Percentiles rank a stretch among this genome's conserved stretches.
These are phyloP conservation scores for Umbelopsis isabellina DNA, from an alignment of 192 early-diverging fungal species.

Conservation along the genomic window DNA sequence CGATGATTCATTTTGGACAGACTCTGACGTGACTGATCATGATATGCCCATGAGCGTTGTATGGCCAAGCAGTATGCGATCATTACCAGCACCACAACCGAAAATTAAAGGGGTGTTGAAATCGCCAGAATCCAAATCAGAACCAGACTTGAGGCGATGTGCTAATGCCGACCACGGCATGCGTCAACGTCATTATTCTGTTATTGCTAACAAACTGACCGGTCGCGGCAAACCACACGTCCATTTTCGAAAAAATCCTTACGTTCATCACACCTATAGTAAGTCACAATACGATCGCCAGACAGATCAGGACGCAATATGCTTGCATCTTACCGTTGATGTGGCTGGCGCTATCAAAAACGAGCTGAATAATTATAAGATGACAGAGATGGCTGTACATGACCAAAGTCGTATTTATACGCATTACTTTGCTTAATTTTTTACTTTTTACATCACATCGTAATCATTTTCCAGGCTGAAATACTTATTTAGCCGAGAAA, in stretches of 20 bases:
- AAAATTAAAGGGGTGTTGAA: constrained; percentile 4
- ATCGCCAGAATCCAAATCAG: not conserved
- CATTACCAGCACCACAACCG: not conserved
- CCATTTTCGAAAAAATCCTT: constrained; percentile 48
- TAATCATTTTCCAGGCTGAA: not conserved
- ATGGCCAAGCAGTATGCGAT: no score
- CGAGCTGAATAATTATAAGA: constrained; percentile 94
- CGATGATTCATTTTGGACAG: constrained; percentile 3
- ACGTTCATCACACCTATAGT: constrained; percentile 68
- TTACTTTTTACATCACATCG: not conserved
- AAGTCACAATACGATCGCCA: constrained; percentile 86
- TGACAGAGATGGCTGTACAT: constrained; percentile 89
- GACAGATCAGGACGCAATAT: constrained; percentile 79
- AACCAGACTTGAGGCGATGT: not conserved
- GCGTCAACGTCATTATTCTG: not conserved
- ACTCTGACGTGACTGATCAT: not conserved
- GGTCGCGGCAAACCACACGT: constrained; percentile 27
- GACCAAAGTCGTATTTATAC: constrained; percentile 72
- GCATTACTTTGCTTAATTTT: constrained; percentile 63
- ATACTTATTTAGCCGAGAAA: not conserved
- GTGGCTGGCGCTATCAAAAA: constrained; percentile 87
- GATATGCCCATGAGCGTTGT: no score
- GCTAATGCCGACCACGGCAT: not conserved
- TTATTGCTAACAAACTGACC: no score
- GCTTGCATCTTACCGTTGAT: constrained; percentile 76